Percentiles rank a stretch among this genome's conserved stretches.
Conservation (phyloP, 2,329 filamentous ascomycete genomes). For the Madurella fahalii region DNA sequence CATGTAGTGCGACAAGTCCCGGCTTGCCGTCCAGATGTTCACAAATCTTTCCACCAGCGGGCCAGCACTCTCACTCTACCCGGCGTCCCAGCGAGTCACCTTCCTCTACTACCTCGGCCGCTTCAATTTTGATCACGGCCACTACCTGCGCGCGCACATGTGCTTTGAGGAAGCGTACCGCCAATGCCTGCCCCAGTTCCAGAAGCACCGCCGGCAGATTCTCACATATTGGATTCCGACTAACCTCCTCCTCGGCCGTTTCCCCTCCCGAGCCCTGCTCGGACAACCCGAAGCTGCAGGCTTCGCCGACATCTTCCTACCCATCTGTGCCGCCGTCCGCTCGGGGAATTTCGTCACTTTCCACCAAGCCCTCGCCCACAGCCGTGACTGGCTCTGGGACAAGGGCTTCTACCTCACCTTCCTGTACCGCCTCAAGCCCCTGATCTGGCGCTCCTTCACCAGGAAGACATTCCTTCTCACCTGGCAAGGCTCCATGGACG, state of each 20-base stretch:
- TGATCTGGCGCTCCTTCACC: slow-evolving; percentile 80
- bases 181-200: slow-evolving; percentile 58
- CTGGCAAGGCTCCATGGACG: slow-evolving; percentile 47
- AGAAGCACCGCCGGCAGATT: slow-evolving; percentile 72
- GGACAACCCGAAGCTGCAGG: slow-evolving; percentile 63
- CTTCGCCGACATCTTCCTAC: slow-evolving; percentile 64
- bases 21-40: slow-evolving; percentile 83
- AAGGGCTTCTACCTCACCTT: slow-evolving; percentile 74
- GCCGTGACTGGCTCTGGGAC: slow-evolving; percentile 67
- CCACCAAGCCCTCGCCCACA: slow-evolving; percentile 59
- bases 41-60: slow-evolving; percentile 81
- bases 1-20: slow-evolving; percentile 68
- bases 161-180: slow-evolving; percentile 77
- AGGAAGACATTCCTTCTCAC: slow-evolving; percentile 74
- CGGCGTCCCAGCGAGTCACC: slow-evolving; percentile 80
- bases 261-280: slow-evolving; percentile 66
- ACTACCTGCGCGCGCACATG: slow-evolving; percentile 72
- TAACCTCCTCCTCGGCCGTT: slow-evolving; percentile 80
- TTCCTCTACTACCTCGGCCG: slow-evolving; percentile 93
- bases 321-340: slow-evolving; percentile 67
- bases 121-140: slow-evolving; percentile 80
- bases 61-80: slow-evolving; percentile 75
- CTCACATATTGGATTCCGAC: slow-evolving; percentile 78
- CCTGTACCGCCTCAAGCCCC: slow-evolving; percentile 69
- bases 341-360: slow-evolving; percentile 72